Evolutionary conservation across 2,329 filamentous ascomycete genomes (phyloP).

Genomic region (Zasmidium cellare): DNA sequence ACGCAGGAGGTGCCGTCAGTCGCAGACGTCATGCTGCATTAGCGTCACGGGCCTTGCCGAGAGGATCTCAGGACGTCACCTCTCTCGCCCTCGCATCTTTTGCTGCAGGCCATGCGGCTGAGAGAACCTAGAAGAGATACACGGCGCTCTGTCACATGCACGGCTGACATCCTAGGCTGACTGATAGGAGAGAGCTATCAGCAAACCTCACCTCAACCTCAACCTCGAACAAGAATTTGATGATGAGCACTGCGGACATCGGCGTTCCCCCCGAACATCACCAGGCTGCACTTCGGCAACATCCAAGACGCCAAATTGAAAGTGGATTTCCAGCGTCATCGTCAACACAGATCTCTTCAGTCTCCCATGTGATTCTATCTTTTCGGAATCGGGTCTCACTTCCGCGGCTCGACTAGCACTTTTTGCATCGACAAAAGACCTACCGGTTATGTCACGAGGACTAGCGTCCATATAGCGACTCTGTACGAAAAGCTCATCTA

Average conservation of each 20-base stretch:
- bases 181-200: no score
- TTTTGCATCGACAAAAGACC: no score
- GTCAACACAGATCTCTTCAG: no score
- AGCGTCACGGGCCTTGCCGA: no score
- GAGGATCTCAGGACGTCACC: no score
- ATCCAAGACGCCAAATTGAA: not conserved
- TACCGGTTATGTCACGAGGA: no score
- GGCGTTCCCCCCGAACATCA: not conserved
- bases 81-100: not conserved
- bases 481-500: no score
- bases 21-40: no score
- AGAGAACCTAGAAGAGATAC: not conserved
- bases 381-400: not conserved
- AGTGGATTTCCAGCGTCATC: not conserved
- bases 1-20: no score
- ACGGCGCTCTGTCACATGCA: not conserved
- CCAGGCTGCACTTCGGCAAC: not conserved
- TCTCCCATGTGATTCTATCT: not conserved
- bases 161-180: not conserved
- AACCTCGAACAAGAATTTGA: not conserved
- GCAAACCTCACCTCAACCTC: no score
- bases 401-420: no score
- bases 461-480: no score
- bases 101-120: not conserved
- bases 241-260: not conserved